phyloP scores from a whole-genome alignment of 805 yeast genomes.

The Priceomyces medius region DNA sequence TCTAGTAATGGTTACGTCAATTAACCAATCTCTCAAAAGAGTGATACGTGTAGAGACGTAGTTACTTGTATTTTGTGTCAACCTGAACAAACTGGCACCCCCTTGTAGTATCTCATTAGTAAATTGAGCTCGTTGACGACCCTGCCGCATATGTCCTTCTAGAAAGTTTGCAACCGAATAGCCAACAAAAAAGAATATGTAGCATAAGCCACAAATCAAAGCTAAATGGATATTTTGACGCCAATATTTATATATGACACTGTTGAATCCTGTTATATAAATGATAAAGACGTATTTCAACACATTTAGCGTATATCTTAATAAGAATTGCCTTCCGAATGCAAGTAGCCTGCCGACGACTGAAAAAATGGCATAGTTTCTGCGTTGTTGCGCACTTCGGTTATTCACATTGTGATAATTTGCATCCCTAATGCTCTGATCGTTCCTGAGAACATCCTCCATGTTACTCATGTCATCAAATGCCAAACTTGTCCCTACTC shows the following conservation, averaged over 20 bases:
- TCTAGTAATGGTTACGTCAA: constrained; percentile 16
- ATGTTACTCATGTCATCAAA: no score
- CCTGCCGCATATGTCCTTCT: constrained; percentile 8
- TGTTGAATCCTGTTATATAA: constrained; percentile 10
- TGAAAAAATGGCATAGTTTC: no score
- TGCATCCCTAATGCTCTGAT: neutral
- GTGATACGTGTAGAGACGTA: constrained; percentile 23
- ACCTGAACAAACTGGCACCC: neutral
- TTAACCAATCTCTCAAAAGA: constrained; percentile 11
- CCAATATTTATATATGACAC: constrained; percentile 6
- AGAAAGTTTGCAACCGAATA: constrained; percentile 11
- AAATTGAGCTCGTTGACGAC: neutral
- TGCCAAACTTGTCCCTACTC: no score
- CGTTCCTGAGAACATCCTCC: no score
- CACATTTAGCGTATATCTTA: neutral
- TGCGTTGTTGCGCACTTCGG: no score
- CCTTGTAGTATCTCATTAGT: neutral
- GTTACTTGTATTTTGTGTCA: constrained; percentile 16
- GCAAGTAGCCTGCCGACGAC: neutral
- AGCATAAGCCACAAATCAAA: constrained; percentile 4
- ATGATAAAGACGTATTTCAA: constrained; percentile 8
- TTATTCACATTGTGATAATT: neutral
- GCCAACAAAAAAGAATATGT: constrained; percentile 12
- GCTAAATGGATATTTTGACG: constrained; percentile 1
- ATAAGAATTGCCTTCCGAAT: neutral